phyloP scores from a whole-genome alignment of 192 early-diverging fungal genomes.

The Jimgerdemannia flammicorona region DNA sequence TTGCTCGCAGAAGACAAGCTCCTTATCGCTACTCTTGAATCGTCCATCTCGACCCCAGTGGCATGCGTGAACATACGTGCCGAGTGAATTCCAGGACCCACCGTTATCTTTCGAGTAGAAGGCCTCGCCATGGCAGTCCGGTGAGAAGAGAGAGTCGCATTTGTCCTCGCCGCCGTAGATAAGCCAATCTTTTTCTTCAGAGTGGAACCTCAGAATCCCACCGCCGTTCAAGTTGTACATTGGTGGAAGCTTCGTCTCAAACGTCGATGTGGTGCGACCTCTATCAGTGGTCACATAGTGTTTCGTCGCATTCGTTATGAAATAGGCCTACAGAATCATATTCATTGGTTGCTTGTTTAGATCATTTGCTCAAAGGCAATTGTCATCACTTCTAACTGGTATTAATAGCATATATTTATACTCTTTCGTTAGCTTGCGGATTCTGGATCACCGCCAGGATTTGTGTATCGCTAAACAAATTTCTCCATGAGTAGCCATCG shows the following conservation, averaged over 20 bases:
- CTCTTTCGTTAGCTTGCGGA: conserved; percentile 51
- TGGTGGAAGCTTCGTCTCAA: conserved; percentile 59
- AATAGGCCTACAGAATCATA: conserved; percentile 41
- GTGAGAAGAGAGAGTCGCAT: conserved; percentile 38
- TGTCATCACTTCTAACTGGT: too few relatives aligned
- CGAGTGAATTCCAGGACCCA: conserved; percentile 59
- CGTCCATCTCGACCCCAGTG: conserved; percentile 58
- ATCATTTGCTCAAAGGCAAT: neutral
- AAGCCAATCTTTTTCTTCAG: conserved; percentile 75
- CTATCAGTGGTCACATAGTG: conserved; percentile 62
- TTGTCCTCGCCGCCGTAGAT: conserved; percentile 65
- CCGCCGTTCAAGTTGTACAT: conserved; percentile 50
- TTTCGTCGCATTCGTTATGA: conserved; percentile 43
- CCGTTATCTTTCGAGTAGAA: conserved; percentile 72
- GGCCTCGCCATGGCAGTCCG: conserved; percentile 68
- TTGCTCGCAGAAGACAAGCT: conserved; percentile 73
- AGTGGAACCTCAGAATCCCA: conserved; percentile 75
- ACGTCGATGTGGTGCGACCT: conserved; percentile 45
- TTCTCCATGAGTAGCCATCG: conserved; percentile 60
- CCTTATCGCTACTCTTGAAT: conserved; percentile 47
- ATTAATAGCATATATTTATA: neutral
- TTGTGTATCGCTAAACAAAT: conserved; percentile 20
- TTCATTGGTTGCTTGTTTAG: neutral
- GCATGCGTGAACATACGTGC: conserved; percentile 69
- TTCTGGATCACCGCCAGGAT: conserved; percentile 58